Evolutionary conservation across 1,284 basidiomycete genomes (phyloP), one percentile per base, ranked within the genome.

Genomic region (Gomphus bonarii): DNA sequence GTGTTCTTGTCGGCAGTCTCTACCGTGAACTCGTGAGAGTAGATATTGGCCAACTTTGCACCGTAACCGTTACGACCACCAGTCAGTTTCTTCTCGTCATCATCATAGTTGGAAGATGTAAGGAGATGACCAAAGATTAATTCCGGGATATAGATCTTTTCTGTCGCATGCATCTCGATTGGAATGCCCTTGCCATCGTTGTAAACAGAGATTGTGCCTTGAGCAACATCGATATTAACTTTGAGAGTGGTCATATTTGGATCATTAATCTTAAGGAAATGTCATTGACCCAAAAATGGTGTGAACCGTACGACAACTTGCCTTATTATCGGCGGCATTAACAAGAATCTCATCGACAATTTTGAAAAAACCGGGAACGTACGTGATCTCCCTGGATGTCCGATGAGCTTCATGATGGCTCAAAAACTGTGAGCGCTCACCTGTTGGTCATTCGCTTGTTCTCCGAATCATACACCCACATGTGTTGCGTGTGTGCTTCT

Each of bases 301-400:
- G 20, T 25, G 43, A 44, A 44, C 20, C 10, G 9, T 33, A 6
- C 30, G 20, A 5, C 8, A 7, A 50, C 69, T 36, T 62, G 90
- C 95, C 84, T 99, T 99, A 75, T 99, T 97, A 70, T 99, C 97
- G 7, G 97, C 97, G 18, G 97, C 97, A 69, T 99, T 99, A 65
- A 99, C 97, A 6, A 99, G 78, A 66, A 99, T 99, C 73, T 99
- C 97, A 67, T 99, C 97, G 48, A 99, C 88, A 68, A 99, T 99
- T 78, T 99, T 99, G 82, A 97, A 97, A 72, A 99, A 97, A 62
- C 95, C 97, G 0, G 97, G 97, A 2, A 98, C 95, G 67, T 88
- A 99, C 62, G 84, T 91, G 63, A 94, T 90, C 51, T 94, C 85
- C 50, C 79, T 75, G 54, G 1, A 4, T 38, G 7, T 20, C 38